Percentiles rank a stretch among this genome's conserved stretches.
These are phyloP conservation scores for Aspergillus neoniger DNA, from an alignment of 2,329 filamentous ascomycete species.

Conservation along the genomic window DNA sequence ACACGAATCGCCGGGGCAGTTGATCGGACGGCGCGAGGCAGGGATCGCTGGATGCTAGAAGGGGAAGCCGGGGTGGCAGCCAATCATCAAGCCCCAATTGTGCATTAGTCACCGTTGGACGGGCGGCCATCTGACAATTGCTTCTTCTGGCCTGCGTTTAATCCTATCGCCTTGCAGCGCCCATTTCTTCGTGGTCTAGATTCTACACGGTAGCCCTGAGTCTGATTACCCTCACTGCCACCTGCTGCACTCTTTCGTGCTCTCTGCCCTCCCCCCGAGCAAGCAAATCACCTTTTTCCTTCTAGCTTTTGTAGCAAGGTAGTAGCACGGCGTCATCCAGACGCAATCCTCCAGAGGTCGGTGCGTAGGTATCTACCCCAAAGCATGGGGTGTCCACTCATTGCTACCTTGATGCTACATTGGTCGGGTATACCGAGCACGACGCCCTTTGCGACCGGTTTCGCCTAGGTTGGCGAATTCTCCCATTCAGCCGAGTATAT, in stretches of 20 bases:
- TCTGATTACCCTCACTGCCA: not conserved
- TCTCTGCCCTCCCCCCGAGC: not conserved
- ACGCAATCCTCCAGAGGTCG: not conserved
- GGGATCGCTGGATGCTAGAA: not conserved
- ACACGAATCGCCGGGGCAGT: not conserved
- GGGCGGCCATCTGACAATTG: not conserved
- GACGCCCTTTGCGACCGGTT: not conserved
- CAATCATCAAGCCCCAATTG: not conserved
- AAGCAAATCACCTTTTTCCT: not conserved
- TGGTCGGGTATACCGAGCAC: no score
- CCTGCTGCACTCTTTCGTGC: not conserved
- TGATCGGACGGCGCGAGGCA: not conserved
- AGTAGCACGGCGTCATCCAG: not conserved
- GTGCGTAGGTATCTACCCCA: not conserved
- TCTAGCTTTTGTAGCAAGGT: not conserved
- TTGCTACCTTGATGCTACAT: not conserved
- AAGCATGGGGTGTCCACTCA: not conserved
- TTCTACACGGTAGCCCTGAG: slow-evolving; percentile 10
- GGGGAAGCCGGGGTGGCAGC: not conserved
- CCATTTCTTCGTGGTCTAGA: not conserved
- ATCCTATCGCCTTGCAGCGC: not conserved
- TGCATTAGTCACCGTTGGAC: slow-evolving; percentile 1
- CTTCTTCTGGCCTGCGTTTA: not conserved
- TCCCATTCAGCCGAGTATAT: not conserved
- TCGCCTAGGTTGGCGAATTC: not conserved